A percentile compares a stretch with the other conserved stretches of the same genome.
These are phyloP conservation scores for Rhizodiscina lignyota DNA, from an alignment of 495 filamentous ascomycete species.

Conservation along the genomic window DNA sequence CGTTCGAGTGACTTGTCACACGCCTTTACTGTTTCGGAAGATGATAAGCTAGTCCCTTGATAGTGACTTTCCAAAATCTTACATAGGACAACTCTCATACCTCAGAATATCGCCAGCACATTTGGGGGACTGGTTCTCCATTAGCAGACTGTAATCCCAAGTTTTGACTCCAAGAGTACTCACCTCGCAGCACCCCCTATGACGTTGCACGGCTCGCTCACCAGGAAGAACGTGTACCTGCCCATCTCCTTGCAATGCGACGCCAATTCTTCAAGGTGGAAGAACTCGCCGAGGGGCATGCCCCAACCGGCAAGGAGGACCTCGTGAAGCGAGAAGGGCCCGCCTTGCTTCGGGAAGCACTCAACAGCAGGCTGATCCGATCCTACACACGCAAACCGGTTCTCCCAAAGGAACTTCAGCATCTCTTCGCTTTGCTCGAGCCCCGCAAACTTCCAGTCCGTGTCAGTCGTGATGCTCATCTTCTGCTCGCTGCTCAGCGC, in stretches of 20 bases:
- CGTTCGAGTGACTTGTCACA: too few species aligned
- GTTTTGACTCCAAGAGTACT: too few species aligned
- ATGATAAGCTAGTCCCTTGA: too few species aligned
- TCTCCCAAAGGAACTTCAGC: constrained; percentile 22
- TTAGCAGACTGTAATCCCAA: too few species aligned
- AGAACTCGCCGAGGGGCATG: constrained; percentile 19
- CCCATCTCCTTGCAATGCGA: constrained; percentile 13
- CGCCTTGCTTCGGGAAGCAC: constrained; percentile 9
- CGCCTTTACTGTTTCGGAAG: too few species aligned
- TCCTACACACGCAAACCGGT: constrained; percentile 18
- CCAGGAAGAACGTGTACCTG: constrained; percentile 16
- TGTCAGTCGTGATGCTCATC: too few species aligned
- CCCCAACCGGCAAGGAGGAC: constrained; percentile 18
- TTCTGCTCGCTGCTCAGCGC: too few species aligned
- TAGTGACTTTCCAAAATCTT: too few species aligned
- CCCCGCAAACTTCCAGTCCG: constrained; percentile 16
- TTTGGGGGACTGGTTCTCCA: too few species aligned
- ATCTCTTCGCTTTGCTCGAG: constrained; percentile 31
- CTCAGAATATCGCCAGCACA: too few species aligned
- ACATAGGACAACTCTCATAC: too few species aligned
- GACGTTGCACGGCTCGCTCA: constrained; percentile 2
- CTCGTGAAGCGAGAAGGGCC: constrained; percentile 9
- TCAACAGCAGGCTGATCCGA: constrained; percentile 19
- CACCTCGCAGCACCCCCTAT: too few species aligned
- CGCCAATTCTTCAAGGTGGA: constrained; percentile 15